phyloP scores from a whole-genome alignment of 768 basidiomycete genomes.

The Rhodosporidiobolus sp. region DNA sequence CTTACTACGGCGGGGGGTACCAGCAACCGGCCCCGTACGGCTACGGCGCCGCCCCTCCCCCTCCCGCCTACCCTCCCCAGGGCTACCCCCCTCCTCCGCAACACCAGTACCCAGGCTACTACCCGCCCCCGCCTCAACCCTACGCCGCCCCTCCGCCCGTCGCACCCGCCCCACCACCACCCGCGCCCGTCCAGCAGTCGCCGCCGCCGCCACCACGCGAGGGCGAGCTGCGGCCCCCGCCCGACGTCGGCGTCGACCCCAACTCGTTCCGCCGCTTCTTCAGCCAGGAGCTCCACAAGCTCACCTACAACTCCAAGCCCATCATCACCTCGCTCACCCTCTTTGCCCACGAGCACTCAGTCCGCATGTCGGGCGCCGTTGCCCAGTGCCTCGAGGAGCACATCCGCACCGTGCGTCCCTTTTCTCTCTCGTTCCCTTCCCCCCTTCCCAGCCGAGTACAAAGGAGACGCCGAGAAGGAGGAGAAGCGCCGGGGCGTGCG shows the following conservation, averaged over 20 bases:
- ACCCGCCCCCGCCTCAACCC: slow-evolving; percentile 39
- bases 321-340: slow-evolving; percentile 90
- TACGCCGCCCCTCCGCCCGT: slow-evolving; percentile 49
- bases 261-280: slow-evolving; percentile 76
- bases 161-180: not conserved
- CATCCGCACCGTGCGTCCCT: slow-evolving; percentile 78
- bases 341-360: slow-evolving; percentile 77
- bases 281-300: slow-evolving; percentile 65
- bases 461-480: not conserved
- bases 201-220: slow-evolving; percentile 50
- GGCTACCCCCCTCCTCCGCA: slow-evolving; percentile 56
- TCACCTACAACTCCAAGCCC: slow-evolving; percentile 90
- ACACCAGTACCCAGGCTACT: not conserved
- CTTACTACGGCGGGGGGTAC: slow-evolving; percentile 8
- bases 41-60: not conserved
- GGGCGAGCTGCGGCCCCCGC: slow-evolving; percentile 29
- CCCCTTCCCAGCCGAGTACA: not conserved
- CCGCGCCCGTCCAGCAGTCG: slow-evolving; percentile 30
- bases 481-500: not conserved
- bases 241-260: slow-evolving; percentile 54
- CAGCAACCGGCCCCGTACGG: not conserved
- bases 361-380: slow-evolving; percentile 71
- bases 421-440: not conserved
- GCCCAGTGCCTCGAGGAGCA: slow-evolving; percentile 78
- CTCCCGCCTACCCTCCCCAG: slow-evolving; percentile 33